Base-by-base conservation (phyloP, 768 basidiomycete genomes). In the Fomitopsis pulvina region DNA sequence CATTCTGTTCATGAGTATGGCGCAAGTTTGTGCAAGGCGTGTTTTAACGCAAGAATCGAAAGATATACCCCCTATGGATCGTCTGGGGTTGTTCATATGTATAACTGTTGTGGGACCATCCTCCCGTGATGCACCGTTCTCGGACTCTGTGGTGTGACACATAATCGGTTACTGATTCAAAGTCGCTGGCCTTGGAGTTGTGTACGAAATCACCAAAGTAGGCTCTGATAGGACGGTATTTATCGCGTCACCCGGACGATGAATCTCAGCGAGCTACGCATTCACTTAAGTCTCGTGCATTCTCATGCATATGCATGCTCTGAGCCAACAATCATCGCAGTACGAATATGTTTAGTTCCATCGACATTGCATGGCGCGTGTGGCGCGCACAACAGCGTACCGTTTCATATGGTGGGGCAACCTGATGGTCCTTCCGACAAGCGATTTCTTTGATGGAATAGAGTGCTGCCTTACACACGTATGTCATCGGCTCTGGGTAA, bases 21-120 rank as follows among this genome's bases (percentile, higher is more conserved):
- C 41, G n/a, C 34, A 18, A 6, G 14, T 37, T 18, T 5, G 14
- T 44, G 39, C 16, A 40, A 40, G 18, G 39, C 9, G 21, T 18
- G 8, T 8, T 40, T 40, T 40, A 9, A 7, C 39, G 21, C 11
- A 14, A 24, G 11, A 7, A 4, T 26, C n/a, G 4, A 26, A n/a
- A 44, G 43, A 44, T 44, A 3, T 44, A 44, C 24, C 43, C 25
- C 14, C 43, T 44, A 18, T 44, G 43, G 43, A 44, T 27, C 9
- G 43, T 44, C 43, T 44, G 43, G 43, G 43, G 43, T 5, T n/a
- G n/a, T n/a, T n/a, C n/a, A n/a, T n/a, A n/a, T n/a, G n/a, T 29
- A 44, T 27, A 44, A 44, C 43, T 44, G 29, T 27, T 44, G 10
- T 29, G n/a, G 26, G 16, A 44, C 29, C n/a, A 18, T 44, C 22